phyloP scores from a whole-genome alignment of 768 basidiomycete species.

The Podaxis pistillaris region DNA sequence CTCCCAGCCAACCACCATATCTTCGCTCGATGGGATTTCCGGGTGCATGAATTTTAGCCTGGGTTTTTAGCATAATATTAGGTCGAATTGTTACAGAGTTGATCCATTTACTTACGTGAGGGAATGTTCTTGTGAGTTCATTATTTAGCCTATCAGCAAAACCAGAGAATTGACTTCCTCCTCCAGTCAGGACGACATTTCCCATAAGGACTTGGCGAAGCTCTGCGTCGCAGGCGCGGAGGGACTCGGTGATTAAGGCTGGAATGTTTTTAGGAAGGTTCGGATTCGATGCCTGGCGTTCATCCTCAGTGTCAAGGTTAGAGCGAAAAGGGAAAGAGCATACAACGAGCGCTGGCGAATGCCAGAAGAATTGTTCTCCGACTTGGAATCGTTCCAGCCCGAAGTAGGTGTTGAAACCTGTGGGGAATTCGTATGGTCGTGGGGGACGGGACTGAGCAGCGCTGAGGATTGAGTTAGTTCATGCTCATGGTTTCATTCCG shows the following conservation, averaged over 20 bases:
- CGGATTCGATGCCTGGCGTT: constrained; percentile 48
- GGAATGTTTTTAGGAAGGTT: constrained; percentile 76
- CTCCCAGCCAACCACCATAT: constrained; percentile 94
- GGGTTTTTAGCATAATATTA: not conserved
- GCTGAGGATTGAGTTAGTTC: constrained; percentile 34
- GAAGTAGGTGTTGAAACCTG: constrained; percentile 85
- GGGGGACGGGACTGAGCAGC: constrained; percentile 53
- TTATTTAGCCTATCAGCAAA: constrained; percentile 78
- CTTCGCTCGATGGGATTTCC: constrained; percentile 88
- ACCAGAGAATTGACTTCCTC: constrained; percentile 84
- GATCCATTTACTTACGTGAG: constrained; percentile 61
- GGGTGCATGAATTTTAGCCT: constrained; percentile 91
- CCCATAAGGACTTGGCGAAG: constrained; percentile 85
- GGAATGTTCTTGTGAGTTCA: constrained; percentile 74
- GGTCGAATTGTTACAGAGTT: not conserved
- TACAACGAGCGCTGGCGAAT: constrained; percentile 56
- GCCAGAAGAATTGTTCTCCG: constrained; percentile 88
- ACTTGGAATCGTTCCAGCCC: constrained; percentile 77
- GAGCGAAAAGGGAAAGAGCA: constrained; percentile 20
- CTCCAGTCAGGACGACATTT: constrained; percentile 96
- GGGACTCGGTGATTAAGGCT: constrained; percentile 70
- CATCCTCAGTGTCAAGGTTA: constrained; percentile 6
- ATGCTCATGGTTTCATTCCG: not conserved
- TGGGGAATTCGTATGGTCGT: constrained; percentile 92
- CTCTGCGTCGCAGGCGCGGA: constrained; percentile 88